Conservation (phyloP, 805 yeast genomes). For the Candida endomychidarum region DNA sequence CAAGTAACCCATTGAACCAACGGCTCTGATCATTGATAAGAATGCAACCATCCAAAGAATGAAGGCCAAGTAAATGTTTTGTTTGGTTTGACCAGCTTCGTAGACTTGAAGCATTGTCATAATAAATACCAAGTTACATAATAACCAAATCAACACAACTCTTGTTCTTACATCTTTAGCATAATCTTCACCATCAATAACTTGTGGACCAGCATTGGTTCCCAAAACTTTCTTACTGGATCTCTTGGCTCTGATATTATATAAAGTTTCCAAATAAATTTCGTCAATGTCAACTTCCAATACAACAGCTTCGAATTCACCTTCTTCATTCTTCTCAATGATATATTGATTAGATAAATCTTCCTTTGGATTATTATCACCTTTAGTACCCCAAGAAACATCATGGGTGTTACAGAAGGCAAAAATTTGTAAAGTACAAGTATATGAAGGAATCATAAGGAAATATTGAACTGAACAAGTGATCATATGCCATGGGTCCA, state of each 20-base stretch:
- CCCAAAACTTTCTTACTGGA: constrained; percentile 49
- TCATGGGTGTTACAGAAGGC: constrained; percentile 98
- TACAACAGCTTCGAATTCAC: constrained; percentile 76
- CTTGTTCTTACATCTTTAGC: constrained; percentile 93
- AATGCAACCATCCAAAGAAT: constrained; percentile 92
- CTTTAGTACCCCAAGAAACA: constrained; percentile 99
- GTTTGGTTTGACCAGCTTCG: constrained; percentile 54
- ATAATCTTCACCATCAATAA: constrained; percentile 67
- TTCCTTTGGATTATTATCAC: constrained; percentile 70
- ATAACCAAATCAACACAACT: constrained; percentile 94
- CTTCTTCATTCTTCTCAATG: constrained; percentile 74
- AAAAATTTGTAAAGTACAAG: constrained; percentile 89
- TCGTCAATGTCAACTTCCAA: constrained; percentile 83
- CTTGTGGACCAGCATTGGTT: constrained; percentile 20
- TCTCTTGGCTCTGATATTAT: constrained; percentile 70
- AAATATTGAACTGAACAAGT: constrained; percentile 88
- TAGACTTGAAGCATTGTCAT: constrained; percentile 88
- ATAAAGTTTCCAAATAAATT: constrained; percentile 72
- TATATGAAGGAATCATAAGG: constrained; percentile 84
- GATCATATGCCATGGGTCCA: constrained; percentile 96
- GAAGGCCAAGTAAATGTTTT: constrained; percentile 74
- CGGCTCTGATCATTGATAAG: constrained; percentile 75
- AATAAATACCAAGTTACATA: constrained; percentile 74
- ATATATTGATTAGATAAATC: constrained; percentile 78
- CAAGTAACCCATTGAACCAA: constrained; percentile 77